Evolutionary conservation across 306 rosid genomes (phyloP).

Genomic region (Abrus pulchellus): DNA sequence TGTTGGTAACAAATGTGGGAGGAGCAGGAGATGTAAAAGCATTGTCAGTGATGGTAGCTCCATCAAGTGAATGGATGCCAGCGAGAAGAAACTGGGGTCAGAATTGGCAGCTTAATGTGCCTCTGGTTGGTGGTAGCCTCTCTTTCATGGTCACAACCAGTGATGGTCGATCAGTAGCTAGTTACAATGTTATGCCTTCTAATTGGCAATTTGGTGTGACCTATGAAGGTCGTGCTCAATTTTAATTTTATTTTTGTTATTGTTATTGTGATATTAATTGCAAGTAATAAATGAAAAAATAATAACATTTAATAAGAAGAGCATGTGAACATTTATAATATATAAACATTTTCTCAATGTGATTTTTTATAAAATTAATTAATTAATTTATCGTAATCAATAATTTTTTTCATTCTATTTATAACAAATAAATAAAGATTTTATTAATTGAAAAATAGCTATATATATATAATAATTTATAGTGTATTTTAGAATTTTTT

Average conservation of each 20-base stretch:
- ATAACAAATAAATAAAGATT: no score
- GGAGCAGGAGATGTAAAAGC: constrained; percentile 76
- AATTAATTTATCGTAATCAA: no score
- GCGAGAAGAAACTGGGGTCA: constrained; percentile 81
- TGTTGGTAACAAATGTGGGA: constrained; percentile 66
- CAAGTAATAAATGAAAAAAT: background rate
- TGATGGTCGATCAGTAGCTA: constrained; percentile 60
- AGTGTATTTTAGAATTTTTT: no score
- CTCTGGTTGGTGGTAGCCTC: constrained; percentile 64
- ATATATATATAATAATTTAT: no score
- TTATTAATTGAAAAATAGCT: no score
- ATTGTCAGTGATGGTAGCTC: constrained; percentile 69
- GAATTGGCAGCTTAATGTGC: constrained; percentile 73
- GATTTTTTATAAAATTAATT: no score
- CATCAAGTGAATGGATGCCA: constrained; percentile 63
- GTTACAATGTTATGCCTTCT: constrained; percentile 55
- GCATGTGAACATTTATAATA: no score
- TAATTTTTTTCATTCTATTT: no score
- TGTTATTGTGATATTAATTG: background rate
- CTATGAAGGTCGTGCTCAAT: constrained; percentile 53
- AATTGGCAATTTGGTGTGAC: constrained; percentile 75
- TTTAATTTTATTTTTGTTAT: constrained; percentile 17
- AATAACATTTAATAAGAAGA: no score
- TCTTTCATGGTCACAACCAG: constrained; percentile 72
- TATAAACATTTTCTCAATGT: no score